These are phyloP conservation scores for Pseudovirgaria hyperparasitica DNA, from an alignment of 2,329 filamentous ascomycete genomes.

Conservation along the genomic window DNA sequence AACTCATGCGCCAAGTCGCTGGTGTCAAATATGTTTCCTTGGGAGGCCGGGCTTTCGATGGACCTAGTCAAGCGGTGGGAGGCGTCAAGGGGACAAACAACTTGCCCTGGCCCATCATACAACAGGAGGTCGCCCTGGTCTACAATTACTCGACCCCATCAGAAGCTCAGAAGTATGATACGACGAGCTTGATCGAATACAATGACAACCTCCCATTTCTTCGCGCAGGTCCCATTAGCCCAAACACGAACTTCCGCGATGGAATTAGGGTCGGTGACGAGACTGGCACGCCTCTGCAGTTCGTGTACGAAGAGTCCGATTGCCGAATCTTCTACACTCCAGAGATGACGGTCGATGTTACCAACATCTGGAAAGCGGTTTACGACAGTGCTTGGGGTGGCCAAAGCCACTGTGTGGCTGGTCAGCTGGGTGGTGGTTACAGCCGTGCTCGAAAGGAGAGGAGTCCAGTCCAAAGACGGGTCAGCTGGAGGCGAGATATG, in stretches of 20 bases:
- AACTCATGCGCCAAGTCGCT: slow-evolving; percentile 40
- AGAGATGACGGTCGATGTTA: slow-evolving; percentile 27
- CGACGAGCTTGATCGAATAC: slow-evolving; percentile 16
- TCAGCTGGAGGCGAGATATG: slow-evolving; percentile 16
- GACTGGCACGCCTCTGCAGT: slow-evolving; percentile 22
- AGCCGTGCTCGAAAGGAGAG: not conserved
- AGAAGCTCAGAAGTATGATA: slow-evolving; percentile 13
- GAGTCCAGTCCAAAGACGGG: slow-evolving; percentile 9
- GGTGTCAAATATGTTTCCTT: slow-evolving; percentile 42
- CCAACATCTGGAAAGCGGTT: slow-evolving; percentile 24
- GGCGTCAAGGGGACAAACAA: slow-evolving; percentile 39
- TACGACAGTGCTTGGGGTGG: slow-evolving; percentile 22
- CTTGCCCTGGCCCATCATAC: slow-evolving; percentile 20
- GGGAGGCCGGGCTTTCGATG: slow-evolving; percentile 34
- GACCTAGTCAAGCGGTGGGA: slow-evolving; percentile 41
- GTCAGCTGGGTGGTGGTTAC: not conserved
- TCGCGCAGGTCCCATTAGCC: slow-evolving; percentile 9
- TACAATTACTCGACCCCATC: slow-evolving; percentile 7
- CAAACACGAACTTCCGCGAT: slow-evolving; percentile 22
- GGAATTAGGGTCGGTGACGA: slow-evolving; percentile 19
- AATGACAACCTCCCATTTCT: slow-evolving; percentile 13
- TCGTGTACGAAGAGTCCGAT: slow-evolving; percentile 26
- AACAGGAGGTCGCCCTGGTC: slow-evolving; percentile 12
- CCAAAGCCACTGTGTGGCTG: slow-evolving; percentile 18
- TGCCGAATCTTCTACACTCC: slow-evolving; percentile 28